Percentiles rank a stretch among this genome's conserved stretches.
These are phyloP conservation scores for Stephania yunnanensis DNA, from an alignment of 164 flowering plant species.

Conservation along the genomic window DNA sequence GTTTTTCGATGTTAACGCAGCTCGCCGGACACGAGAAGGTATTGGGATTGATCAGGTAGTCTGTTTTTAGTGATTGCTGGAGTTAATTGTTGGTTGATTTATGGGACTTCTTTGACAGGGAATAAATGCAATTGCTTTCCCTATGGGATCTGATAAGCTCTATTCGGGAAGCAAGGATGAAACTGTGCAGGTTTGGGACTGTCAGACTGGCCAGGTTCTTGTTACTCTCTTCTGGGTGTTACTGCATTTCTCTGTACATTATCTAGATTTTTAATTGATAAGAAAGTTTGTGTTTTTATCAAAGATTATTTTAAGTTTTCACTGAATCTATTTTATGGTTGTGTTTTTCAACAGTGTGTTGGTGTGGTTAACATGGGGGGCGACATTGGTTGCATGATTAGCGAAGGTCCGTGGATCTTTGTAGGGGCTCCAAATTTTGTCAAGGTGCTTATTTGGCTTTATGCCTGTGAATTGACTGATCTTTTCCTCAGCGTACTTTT, in stretches of 20 bases:
- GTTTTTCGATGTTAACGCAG: conserved; percentile 53
- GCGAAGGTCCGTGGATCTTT: conserved; percentile 96
- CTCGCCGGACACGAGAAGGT: conserved; percentile 93
- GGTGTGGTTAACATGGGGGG: conserved; percentile 58
- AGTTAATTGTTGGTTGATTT: conserved; percentile 1
- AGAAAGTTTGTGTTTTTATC: too few species aligned
- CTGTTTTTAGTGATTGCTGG: background rate
- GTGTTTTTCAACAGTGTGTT: conserved; percentile 46
- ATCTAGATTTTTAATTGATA: background rate
- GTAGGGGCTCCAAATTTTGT: conserved; percentile 77
- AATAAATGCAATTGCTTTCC: conserved; percentile 67
- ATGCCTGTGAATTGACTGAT: background rate
- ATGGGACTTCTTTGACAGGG: conserved; percentile 38
- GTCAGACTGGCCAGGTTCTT: conserved; percentile 80
- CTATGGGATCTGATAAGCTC: conserved; percentile 74
- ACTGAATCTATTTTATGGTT: background rate
- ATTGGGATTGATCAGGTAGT: background rate
- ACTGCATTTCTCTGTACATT: background rate
- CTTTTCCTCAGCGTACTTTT: too few species aligned
- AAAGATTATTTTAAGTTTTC: background rate
- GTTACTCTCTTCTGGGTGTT: background rate
- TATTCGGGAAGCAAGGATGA: conserved; percentile 73
- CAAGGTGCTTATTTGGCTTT: conserved; percentile 41
- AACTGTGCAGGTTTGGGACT: conserved; percentile 73
- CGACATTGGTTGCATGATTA: conserved; percentile 88